Conservation (phyloP, 129 eudicot species). For the Saposhnikovia divaricata region DNA sequence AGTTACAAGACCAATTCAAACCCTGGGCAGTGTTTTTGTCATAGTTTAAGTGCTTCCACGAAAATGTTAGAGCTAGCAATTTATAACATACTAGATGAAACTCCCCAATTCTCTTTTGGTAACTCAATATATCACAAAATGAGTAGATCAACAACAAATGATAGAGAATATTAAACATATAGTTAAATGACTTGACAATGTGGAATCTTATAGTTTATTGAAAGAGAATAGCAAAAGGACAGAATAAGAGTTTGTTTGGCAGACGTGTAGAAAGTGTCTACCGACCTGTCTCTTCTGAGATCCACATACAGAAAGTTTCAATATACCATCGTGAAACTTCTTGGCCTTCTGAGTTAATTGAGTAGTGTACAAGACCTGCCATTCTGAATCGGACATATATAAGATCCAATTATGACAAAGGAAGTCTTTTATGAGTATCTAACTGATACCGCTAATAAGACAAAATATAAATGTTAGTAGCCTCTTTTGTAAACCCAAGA, state of each 20-base stretch:
- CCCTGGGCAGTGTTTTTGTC: neutral
- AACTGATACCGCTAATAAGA: neutral
- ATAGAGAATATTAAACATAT: neutral
- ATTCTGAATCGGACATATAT: constrained; percentile 39
- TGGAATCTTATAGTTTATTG: neutral
- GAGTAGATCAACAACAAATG: neutral
- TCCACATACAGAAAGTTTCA: constrained; percentile 49
- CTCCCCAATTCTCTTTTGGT: neutral
- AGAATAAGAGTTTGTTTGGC: neutral
- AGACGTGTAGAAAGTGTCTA: constrained; percentile 2
- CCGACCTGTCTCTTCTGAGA: constrained; percentile 65
- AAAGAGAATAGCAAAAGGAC: neutral
- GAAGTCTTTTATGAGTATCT: neutral
- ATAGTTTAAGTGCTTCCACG: neutral
- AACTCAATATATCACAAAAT: neutral
- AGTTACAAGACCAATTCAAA: neutral
- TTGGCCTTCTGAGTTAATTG: constrained; percentile 83
- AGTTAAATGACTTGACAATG: neutral
- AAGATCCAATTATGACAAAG: constrained; percentile 4
- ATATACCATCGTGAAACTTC: constrained; percentile 77
- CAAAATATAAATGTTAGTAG: neutral
- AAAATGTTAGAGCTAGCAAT: neutral
- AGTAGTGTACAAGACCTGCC: constrained; percentile 87
- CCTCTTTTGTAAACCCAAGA: neutral
- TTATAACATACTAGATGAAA: neutral